Percentiles rank a stretch among this genome's conserved stretches.
phyloP scores from a whole-genome alignment of 441 rosid genomes.

The Syzygium syzygioides region DNA sequence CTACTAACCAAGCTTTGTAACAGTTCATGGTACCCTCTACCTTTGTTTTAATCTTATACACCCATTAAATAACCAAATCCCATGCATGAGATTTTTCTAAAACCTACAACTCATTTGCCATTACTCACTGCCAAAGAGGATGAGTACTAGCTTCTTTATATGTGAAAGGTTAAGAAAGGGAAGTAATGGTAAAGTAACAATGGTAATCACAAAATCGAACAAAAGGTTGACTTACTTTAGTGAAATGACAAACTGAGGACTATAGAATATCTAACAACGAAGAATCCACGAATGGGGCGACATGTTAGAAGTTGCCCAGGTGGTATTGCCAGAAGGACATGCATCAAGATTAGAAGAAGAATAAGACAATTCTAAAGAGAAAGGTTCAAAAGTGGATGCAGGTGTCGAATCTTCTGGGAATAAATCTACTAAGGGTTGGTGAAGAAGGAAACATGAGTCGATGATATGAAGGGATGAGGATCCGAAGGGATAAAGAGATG shows the following conservation, averaged over 20 bases:
- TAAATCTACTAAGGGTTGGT: not conserved
- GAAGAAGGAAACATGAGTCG: not conserved
- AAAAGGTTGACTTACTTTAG: not conserved
- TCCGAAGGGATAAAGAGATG: not conserved
- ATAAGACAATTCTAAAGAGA: not conserved
- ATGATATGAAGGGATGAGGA: not conserved
- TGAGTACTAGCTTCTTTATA: not conserved
- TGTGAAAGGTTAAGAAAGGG: not conserved
- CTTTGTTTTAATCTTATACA: not conserved
- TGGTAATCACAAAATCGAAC: not conserved
- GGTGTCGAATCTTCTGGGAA: not conserved
- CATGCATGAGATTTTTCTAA: not conserved
- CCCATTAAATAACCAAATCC: not conserved
- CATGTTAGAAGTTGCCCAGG: not conserved
- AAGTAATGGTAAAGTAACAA: not conserved
- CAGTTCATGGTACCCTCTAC: not conserved
- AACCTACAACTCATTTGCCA: not conserved
- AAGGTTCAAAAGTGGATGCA: not conserved
- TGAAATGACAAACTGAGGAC: not conserved
- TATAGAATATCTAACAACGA: not conserved
- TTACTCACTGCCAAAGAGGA: not conserved
- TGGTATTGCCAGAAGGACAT: not conserved
- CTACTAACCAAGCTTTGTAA: not conserved
- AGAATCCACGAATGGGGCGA: not conserved
- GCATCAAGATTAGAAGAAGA: not conserved